Evolutionary conservation across 208 protist genomes (phyloP).

Genomic region (Lotmaria passim): DNA sequence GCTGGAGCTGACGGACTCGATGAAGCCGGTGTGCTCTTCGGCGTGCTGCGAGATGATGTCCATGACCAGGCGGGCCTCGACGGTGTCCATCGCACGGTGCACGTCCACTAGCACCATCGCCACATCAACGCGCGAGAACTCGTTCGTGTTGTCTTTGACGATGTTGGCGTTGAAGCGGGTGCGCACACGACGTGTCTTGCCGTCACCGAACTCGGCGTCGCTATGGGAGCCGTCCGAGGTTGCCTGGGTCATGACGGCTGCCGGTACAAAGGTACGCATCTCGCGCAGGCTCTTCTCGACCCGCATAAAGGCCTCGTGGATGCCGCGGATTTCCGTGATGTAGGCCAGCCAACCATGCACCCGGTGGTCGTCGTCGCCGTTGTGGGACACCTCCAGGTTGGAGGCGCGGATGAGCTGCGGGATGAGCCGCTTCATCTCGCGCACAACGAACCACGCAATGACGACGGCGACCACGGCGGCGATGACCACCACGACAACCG

Average conservation of each 20-base stretch:
- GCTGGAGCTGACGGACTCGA: slow-evolving; percentile 61
- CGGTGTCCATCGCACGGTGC: slow-evolving; percentile 35
- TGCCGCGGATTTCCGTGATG: slow-evolving; percentile 49
- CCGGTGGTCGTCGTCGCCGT: slow-evolving; percentile 27
- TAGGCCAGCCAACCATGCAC: slow-evolving; percentile 38
- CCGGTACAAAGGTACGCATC: slow-evolving; percentile 57
- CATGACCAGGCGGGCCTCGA: slow-evolving; percentile 28
- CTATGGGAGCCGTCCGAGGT: slow-evolving; percentile 26
- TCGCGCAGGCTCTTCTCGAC: slow-evolving; percentile 50
- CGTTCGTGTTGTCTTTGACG: slow-evolving; percentile 67
- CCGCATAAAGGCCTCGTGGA: slow-evolving; percentile 46
- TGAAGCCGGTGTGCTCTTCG: slow-evolving; percentile 50
- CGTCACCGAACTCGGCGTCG: slow-evolving; percentile 22
- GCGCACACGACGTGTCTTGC: slow-evolving; percentile 33
- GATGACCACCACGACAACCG: slow-evolving; percentile 47
- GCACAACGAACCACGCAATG: slow-evolving; percentile 51
- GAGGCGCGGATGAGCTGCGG: slow-evolving; percentile 54
- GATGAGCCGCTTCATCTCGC: slow-evolving; percentile 57
- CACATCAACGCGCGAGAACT: slow-evolving; percentile 51
- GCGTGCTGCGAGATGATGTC: slow-evolving; percentile 51
- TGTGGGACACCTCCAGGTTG: slow-evolving; percentile 51
- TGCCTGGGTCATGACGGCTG: slow-evolving; percentile 46
- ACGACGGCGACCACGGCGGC: slow-evolving; percentile 52
- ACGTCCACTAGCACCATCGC: slow-evolving; percentile 66
- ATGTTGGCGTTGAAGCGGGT: slow-evolving; percentile 73